Conservation (phyloP, 495 filamentous ascomycete genomes). For the Cercophora scortea region DNA sequence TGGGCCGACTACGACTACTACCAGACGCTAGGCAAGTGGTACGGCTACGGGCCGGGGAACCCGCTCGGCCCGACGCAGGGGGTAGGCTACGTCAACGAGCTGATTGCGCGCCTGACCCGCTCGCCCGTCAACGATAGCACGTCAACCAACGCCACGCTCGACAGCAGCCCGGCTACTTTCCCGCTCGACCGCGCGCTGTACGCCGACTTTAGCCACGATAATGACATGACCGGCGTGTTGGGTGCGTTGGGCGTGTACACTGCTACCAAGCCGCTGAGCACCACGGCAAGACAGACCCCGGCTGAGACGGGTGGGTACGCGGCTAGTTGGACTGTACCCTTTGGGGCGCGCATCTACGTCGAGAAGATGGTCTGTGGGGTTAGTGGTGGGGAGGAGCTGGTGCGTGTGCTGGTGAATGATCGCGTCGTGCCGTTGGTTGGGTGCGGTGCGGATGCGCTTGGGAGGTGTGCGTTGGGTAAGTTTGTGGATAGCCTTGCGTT, state of each 20-base stretch:
- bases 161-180: slow-evolving; percentile 53
- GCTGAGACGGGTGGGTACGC: slow-evolving; percentile 48
- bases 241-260: slow-evolving; percentile 70
- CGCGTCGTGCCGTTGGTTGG: slow-evolving; percentile 61
- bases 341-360: slow-evolving; percentile 67
- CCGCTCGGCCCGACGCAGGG: slow-evolving; percentile 72
- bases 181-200: slow-evolving; percentile 59
- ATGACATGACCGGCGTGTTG: slow-evolving; percentile 67
- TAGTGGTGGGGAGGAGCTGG: slow-evolving; percentile 43
- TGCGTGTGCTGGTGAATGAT: slow-evolving; percentile 75
- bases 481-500: slow-evolving; percentile 70
- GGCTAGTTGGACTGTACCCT: slow-evolving; percentile 70
- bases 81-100: slow-evolving; percentile 76
- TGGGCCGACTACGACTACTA: slow-evolving; percentile 73
- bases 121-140: slow-evolving; percentile 61
- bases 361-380: slow-evolving; percentile 70
- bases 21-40: slow-evolving; percentile 70
- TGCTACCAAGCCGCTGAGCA: slow-evolving; percentile 27
- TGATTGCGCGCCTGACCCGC: slow-evolving; percentile 67
- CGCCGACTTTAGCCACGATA: slow-evolving; percentile 86
- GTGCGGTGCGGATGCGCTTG: slow-evolving; percentile 58
- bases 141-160: slow-evolving; percentile 64
- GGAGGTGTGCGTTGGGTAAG: slow-evolving; percentile 53
- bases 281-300: slow-evolving; percentile 34
- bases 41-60: slow-evolving; percentile 68